Evolutionary conservation across 2,329 filamentous ascomycete genomes (phyloP), one percentile per base, ranked within the genome.

Genomic region (Diaporthe helianthi): DNA sequence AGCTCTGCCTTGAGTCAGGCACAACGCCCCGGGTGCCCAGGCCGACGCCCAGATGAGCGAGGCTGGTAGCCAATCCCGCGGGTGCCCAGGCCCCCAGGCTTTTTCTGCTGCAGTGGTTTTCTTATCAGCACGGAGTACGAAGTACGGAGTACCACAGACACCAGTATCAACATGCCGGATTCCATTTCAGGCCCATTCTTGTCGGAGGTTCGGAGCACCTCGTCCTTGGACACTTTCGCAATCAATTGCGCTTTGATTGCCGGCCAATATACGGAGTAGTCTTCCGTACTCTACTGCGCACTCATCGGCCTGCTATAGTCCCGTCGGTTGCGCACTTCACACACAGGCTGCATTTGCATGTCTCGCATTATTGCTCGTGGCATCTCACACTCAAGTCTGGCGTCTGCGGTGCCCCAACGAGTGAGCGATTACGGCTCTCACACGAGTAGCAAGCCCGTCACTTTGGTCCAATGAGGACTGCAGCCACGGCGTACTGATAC

Each of bases 51-150:
- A 63, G 44, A 26, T 13, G 44, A 63, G 58, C 58, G 49, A 49
- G 58, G 58, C 58, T 63, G 58, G 49, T 36, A 49, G 58, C 58
- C 54, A 58, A 63, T 49, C 41, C 58, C 41, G 44, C 58, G 29
- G 58, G 19, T 36, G 26, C 58, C 38, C 58, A 49, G 38, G 41
- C 41, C 36, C 36, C 36, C 36, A 38, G 36, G 36, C 36, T 17
- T 38, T 17, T 38, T 3, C 36, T 38, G 36, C 41, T 46, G 41
- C 19, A n/a, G n/a, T n/a, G n/a, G n/a, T n/a, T n/a, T 9, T 13
- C 58, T 63, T 63, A 47, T 63, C 44, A 63, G 26, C 29, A 33
- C 36, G 15, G 10, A 33, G 31, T 33, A 33, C 31, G 8, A 33
- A 7, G n/a, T n/a, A n/a, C n/a, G n/a, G 6, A 10, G 8, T 5